These are phyloP conservation scores for Corymbia citriodora DNA, from an alignment of 441 rosid species.

Conservation along the genomic window DNA sequence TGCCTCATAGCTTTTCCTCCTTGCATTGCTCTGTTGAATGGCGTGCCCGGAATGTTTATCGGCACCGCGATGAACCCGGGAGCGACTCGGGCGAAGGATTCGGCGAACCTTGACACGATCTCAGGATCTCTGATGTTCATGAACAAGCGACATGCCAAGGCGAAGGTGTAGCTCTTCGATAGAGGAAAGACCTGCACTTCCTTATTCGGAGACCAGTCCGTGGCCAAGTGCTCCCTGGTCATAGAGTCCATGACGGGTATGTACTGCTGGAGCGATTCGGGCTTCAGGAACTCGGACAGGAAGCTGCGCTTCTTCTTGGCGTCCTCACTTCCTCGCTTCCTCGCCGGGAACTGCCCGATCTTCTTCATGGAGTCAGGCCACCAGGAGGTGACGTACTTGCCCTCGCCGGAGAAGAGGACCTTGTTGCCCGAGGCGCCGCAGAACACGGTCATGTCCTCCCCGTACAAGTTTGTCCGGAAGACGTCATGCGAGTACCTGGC, in stretches of 20 bases:
- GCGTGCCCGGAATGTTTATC: not conserved
- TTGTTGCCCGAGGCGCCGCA: not conserved
- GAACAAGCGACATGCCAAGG: not conserved
- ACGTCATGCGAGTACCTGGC: not conserved
- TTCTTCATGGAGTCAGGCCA: not conserved
- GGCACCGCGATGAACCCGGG: not conserved
- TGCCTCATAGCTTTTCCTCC: not conserved
- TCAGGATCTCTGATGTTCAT: not conserved
- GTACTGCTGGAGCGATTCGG: not conserved
- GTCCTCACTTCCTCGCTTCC: not conserved
- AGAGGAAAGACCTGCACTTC: not conserved
- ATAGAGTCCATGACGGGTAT: not conserved
- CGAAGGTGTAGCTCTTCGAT: not conserved
- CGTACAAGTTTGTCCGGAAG: not conserved
- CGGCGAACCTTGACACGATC: not conserved
- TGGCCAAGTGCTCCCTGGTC: not conserved
- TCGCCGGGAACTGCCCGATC: not conserved
- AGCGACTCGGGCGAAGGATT: not conserved
- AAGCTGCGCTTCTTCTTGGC: not conserved
- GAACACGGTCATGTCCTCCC: not conserved
- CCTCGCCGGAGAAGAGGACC: not conserved
- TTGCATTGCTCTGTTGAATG: not conserved
- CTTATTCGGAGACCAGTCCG: not conserved
- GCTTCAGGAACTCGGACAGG: not conserved
- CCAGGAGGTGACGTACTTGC: not conserved